These are phyloP conservation scores for Ceriops tagal DNA, from an alignment of 345 rosid species.

Conservation along the genomic window DNA sequence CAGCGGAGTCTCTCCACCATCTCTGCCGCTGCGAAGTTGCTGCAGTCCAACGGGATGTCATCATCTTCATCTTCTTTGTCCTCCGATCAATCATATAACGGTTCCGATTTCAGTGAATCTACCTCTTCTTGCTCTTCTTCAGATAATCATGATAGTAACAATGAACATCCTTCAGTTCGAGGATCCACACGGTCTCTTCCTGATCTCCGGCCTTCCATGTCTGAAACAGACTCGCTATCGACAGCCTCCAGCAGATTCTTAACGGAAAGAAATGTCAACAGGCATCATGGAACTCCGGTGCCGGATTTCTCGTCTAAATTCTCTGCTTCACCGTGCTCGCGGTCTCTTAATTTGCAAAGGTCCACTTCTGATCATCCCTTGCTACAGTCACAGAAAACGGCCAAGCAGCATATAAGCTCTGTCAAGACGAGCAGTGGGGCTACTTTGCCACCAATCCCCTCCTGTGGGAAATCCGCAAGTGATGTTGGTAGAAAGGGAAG, in stretches of 20 bases:
- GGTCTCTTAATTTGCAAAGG: conserved; percentile 31
- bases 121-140: not conserved
- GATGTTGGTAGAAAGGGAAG: conserved; percentile 40
- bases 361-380: too few relatives aligned
- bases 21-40: conserved; percentile 62
- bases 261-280: conserved; percentile 29
- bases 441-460: conserved; percentile 48
- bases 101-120: not conserved
- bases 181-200: conserved; percentile 12
- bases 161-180: not conserved
- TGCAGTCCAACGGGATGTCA: conserved; percentile 45
- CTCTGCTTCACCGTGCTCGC: conserved; percentile 30
- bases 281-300: conserved; percentile 12
- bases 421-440: conserved; percentile 15
- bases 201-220: conserved; percentile 38
- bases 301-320: conserved; percentile 10
- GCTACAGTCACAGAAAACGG: not conserved
- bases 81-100: not conserved
- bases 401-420: conserved; percentile 18
- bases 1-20: conserved; percentile 24
- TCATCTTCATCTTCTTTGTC: not conserved
- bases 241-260: conserved; percentile 27
- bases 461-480: conserved; percentile 20
- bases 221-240: conserved; percentile 35
- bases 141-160: conserved; percentile 3